A percentile compares a stretch with the other conserved stretches of the same genome.
phyloP scores from a whole-genome alignment of 495 filamentous ascomycete genomes.

The Daldinia concentrica region DNA sequence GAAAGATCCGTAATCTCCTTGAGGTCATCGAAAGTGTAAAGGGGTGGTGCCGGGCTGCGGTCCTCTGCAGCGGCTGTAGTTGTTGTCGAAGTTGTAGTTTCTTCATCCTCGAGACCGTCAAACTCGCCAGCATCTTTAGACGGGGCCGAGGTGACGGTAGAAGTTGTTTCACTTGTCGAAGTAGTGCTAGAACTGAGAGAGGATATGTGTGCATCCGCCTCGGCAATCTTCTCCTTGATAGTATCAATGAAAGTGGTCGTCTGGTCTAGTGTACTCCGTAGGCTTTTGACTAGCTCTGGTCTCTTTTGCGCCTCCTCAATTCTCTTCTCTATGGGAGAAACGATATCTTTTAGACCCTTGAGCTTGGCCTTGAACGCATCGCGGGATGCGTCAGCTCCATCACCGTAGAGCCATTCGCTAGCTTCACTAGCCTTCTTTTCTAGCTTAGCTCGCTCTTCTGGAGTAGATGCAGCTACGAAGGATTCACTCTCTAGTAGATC shows the following conservation, averaged over 20 bases:
- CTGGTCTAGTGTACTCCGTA: constrained; percentile 69
- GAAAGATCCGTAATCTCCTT: constrained; percentile 60
- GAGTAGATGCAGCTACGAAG: constrained; percentile 75
- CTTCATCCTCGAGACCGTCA: constrained; percentile 70
- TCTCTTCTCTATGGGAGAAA: constrained; percentile 72
- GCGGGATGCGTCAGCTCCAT: constrained; percentile 77
- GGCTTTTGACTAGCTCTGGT: constrained; percentile 68
- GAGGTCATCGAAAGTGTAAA: constrained; percentile 71
- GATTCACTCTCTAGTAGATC: constrained; percentile 80
- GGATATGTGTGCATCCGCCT: constrained; percentile 58
- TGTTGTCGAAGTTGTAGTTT: constrained; percentile 52
- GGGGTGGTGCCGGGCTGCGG: constrained; percentile 58
- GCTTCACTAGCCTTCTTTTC: constrained; percentile 70
- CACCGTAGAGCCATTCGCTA: constrained; percentile 90
- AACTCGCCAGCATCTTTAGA: constrained; percentile 58
- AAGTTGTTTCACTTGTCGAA: constrained; percentile 52
- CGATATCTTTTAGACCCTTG: constrained; percentile 74
- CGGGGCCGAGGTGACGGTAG: constrained; percentile 53
- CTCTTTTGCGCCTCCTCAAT: constrained; percentile 72
- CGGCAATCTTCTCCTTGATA: constrained; percentile 60
- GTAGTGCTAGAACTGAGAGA: constrained; percentile 53
- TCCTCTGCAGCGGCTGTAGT: constrained; percentile 51
- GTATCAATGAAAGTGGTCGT: constrained; percentile 60
- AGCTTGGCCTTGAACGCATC: constrained; percentile 76
- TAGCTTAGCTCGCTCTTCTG: constrained; percentile 67